Conservation (phyloP, 495 filamentous ascomycete genomes). For the Penicillium bialowiezense region DNA sequence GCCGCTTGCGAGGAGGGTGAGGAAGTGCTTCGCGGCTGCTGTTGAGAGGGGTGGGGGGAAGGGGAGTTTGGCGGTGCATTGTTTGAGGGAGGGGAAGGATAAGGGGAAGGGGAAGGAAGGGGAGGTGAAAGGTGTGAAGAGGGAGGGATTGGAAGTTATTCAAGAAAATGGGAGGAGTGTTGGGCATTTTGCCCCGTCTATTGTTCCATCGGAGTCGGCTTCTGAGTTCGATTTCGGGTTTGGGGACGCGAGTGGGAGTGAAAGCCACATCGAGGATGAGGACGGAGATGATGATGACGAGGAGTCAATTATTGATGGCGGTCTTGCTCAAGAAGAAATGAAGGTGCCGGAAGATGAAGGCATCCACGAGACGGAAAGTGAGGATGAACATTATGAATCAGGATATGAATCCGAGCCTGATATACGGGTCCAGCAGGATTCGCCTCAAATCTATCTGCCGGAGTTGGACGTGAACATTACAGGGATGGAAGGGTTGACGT, state of each 20-base stretch:
- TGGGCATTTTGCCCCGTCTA: background rate
- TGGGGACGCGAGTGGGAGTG: slow-evolving; percentile 18
- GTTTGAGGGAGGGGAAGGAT: background rate
- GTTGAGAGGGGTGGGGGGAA: slow-evolving; percentile 5
- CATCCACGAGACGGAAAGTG: background rate
- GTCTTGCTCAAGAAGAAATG: background rate
- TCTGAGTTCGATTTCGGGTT: slow-evolving; percentile 30
- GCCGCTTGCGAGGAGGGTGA: slow-evolving; percentile 33
- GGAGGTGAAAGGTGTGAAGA: background rate
- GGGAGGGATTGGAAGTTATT: background rate
- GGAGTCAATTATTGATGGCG: background rate
- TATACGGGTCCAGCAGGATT: slow-evolving; percentile 11
- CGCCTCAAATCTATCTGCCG: slow-evolving; percentile 19
- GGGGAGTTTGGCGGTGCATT: slow-evolving; percentile 10
- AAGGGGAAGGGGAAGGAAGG: background rate
- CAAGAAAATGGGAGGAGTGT: background rate
- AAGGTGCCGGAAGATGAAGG: background rate
- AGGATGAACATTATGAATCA: background rate
- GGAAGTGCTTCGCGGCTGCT: slow-evolving; percentile 19
- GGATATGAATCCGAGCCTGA: slow-evolving; percentile 4
- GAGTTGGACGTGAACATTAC: slow-evolving; percentile 19
- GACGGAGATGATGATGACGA: slow-evolving; percentile 1
- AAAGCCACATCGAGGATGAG: slow-evolving; percentile 7
- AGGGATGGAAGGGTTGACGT: slow-evolving; percentile 19
- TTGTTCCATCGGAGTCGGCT: slow-evolving; percentile 11